A percentile compares a stretch with the other conserved stretches of the same genome.
Conservation (phyloP, 768 basidiomycete species). For the Terana coerulea region DNA sequence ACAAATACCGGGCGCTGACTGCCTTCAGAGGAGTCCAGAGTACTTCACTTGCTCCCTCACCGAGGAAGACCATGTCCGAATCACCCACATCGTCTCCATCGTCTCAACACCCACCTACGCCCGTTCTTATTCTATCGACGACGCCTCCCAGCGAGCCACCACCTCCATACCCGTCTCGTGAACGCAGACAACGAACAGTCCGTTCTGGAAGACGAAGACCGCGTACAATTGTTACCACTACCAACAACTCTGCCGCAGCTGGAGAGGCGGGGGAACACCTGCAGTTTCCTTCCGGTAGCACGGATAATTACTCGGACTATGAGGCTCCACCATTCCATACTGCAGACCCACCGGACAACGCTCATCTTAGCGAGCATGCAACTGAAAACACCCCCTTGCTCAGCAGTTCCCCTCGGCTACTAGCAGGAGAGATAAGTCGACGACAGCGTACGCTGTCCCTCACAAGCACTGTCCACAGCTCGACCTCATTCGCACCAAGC, state of each 20-base stretch:
- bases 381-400: conserved; percentile 51
- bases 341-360: background rate
- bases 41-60: too few relatives aligned
- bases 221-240: conserved; percentile 12
- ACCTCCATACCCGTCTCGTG: conserved; percentile 61
- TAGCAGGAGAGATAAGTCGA: conserved; percentile 12
- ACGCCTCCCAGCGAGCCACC: conserved; percentile 49
- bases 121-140: conserved; percentile 15
- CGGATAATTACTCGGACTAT: conserved; percentile 33
- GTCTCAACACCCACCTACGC: background rate
- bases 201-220: conserved; percentile 28
- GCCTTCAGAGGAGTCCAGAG: too few relatives aligned
- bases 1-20: background rate
- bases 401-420: conserved; percentile 18
- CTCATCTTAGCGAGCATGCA: conserved; percentile 24
- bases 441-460: conserved; percentile 57
- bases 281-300: conserved; percentile 26
- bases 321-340: conserved; percentile 20
- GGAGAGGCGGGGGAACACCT: conserved; percentile 24
- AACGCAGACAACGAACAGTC: conserved; percentile 35
- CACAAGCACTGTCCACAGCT: conserved; percentile 45
- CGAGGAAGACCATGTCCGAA: background rate
- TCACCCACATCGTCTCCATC: conserved; percentile 7
- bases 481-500: conserved; percentile 53
- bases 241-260: background rate